A percentile compares a stretch with the other conserved stretches of the same genome.
These are phyloP conservation scores for Schizophyllum commune DNA, from an alignment of 1,284 basidiomycete species.

Conservation along the genomic window DNA sequence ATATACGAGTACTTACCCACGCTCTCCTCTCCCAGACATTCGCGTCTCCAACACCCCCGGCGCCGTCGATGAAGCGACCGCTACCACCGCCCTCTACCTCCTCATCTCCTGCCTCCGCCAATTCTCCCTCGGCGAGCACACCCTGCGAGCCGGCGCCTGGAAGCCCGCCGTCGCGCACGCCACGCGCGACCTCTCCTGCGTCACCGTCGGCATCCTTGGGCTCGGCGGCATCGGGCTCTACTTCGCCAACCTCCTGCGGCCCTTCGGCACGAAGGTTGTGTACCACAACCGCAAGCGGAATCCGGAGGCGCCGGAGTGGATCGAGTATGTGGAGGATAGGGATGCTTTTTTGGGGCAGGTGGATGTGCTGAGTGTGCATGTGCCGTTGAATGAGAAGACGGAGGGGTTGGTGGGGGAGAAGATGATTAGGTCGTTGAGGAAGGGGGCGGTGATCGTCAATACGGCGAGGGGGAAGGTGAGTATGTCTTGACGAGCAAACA, in stretches of 20 bases:
- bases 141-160: conserved; percentile 40
- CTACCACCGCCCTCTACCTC: conserved; percentile 83
- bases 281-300: conserved; percentile 69
- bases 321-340: conserved; percentile 65
- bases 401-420: conserved; percentile 69
- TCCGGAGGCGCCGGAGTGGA: conserved; percentile 58
- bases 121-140: conserved; percentile 67
- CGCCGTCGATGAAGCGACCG: conserved; percentile 88
- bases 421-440: conserved; percentile 77
- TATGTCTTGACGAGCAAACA: no score
- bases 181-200: conserved; percentile 58
- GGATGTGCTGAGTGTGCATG: conserved; percentile 80
- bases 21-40: conserved; percentile 48
- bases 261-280: conserved; percentile 77
- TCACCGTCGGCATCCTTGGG: conserved; percentile 80
- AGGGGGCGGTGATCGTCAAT: conserved; percentile 78
- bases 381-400: conserved; percentile 69
- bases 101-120: conserved; percentile 79
- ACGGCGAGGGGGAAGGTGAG: conserved; percentile 77
- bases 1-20: no score
- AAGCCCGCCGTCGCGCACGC: conserved; percentile 38
- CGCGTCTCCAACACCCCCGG: conserved; percentile 86
- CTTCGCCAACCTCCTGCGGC: conserved; percentile 59
- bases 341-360: conserved; percentile 67
- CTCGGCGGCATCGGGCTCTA: conserved; percentile 84